phyloP scores from a whole-genome alignment of 1,284 basidiomycete genomes.

The Peniophora sp. region DNA sequence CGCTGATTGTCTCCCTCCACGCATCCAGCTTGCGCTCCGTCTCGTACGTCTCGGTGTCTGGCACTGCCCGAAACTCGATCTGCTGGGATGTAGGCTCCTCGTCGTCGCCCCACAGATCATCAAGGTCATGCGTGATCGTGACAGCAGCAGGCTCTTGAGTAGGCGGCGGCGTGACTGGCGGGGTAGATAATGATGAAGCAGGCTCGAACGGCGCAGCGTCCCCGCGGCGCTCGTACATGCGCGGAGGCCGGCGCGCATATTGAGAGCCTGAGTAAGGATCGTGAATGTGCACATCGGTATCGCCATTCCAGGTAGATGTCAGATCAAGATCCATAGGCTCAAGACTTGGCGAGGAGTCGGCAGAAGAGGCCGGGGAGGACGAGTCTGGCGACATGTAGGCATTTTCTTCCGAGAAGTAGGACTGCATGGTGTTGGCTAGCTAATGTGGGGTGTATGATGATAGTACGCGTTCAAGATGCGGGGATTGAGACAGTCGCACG shows the following conservation, averaged over 20 bases:
- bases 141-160: background rate
- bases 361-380: constrained; percentile 8
- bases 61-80: too few species aligned
- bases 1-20: constrained; percentile 34
- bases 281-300: background rate
- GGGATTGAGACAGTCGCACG: too few species aligned
- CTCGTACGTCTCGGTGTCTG: constrained; percentile 5
- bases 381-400: constrained; percentile 8
- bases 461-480: too few species aligned
- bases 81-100: background rate
- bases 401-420: constrained; percentile 5
- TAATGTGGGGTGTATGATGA: background rate
- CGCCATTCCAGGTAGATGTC: constrained; percentile 2
- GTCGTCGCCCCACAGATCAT: constrained; percentile 3
- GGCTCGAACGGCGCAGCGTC: background rate
- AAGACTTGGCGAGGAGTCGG: constrained; percentile 6
- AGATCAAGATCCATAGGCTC: constrained; percentile 5
- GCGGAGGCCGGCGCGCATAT: constrained; percentile 9
- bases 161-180: constrained; percentile 2
- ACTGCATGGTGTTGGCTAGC: background rate
- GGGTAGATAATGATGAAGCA: constrained; percentile 4
- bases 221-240: constrained; percentile 7
- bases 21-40: constrained; percentile 21
- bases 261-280: constrained; percentile 12
- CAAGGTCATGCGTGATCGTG: constrained; percentile 3